phyloP scores from a whole-genome alignment of 2,329 filamentous ascomycete genomes.

The Trichoderma hamatum region DNA sequence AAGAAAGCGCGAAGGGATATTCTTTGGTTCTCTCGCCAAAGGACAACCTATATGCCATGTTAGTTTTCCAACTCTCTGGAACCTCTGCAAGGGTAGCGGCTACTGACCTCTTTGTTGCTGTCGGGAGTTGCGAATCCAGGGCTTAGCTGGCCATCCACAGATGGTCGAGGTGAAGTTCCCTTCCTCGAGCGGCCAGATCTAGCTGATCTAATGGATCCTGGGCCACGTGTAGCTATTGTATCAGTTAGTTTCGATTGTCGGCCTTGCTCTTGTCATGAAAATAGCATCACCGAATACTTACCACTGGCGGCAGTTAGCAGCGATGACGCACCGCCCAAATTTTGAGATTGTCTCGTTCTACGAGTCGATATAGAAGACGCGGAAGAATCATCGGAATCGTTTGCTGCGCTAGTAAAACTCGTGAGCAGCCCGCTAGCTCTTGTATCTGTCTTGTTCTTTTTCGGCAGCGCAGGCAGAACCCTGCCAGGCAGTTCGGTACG shows the following conservation, averaged over 20 bases:
- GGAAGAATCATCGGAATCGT: conserved; percentile 77
- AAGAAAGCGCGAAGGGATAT: conserved; percentile 90
- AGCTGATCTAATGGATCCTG: conserved; percentile 40
- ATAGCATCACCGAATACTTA: background rate
- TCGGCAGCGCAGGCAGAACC: conserved; percentile 80
- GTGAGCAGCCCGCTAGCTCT: conserved; percentile 62
- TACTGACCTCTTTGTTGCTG: conserved; percentile 36
- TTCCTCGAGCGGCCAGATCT: conserved; percentile 37
- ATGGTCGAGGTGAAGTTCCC: conserved; percentile 38
- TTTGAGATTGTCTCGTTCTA: conserved; percentile 46
- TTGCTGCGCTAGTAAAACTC: conserved; percentile 56
- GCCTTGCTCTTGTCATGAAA: conserved; percentile 1
- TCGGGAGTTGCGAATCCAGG: conserved; percentile 31
- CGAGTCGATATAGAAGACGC: conserved; percentile 79
- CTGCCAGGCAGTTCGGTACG: conserved; percentile 88
- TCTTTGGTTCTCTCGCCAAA: conserved; percentile 87
- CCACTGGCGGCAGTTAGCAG: conserved; percentile 38
- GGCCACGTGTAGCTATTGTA: conserved; percentile 24
- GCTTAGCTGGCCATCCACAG: conserved; percentile 39
- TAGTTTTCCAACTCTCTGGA: conserved; percentile 28
- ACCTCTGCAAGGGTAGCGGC: background rate
- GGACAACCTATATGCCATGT: conserved; percentile 51
- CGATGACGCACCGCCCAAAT: conserved; percentile 30
- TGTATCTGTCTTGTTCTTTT: conserved; percentile 85
- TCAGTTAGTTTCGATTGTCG: background rate